Evolutionary conservation across 2,329 filamentous ascomycete genomes (phyloP), one percentile per base, ranked within the genome.

Genomic region (Beauveria australis): DNA sequence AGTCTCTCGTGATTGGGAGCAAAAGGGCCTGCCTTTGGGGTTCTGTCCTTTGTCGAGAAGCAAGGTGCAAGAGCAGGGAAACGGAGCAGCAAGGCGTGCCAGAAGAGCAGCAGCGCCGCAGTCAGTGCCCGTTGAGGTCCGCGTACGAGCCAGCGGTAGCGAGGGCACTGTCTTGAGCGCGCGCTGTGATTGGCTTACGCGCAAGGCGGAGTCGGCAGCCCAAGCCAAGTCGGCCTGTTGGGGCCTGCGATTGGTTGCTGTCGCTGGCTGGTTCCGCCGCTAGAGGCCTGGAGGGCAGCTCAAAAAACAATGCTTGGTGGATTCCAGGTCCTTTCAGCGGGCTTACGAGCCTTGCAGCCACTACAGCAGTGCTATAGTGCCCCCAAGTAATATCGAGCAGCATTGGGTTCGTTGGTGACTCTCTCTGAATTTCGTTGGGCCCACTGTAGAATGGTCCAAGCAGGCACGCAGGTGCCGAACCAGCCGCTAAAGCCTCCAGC

Each of bases 141-240:
- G 57, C 57, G 40, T 59, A 44, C 56, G 22, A 59, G 37, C 41
- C 48, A 53, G 57, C 57, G 41, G 49, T 16, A 53, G 57, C 41
- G 28, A 37, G 40, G 41, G 46, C 48, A 52, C 56, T 53, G 48
- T 53, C 28, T 51, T 44, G 48, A 19, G 41, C 26, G 48, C 48
- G 53, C 30, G 14, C 24, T 46, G 14, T 56, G 53, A 61, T 61
- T 61, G 59, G 59, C 19, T 47, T 9, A 44, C 53, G 46, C 52
- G 46, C 52, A 30, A 49, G 59, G 53, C 59, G 59, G 59, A 61
- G 51, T 49, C n/a, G 30, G 33, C 44, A 37, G 51, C n/a, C 56
- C 59, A 53, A 60, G 52, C 59, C 59, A 56, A 8, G 46, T 22
- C 52, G 52, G 44, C 43, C 51, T 30, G 52, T 10, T 3, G 5